Percentiles rank a stretch among this genome's conserved stretches.
Conservation (phyloP, 208 protist species). For the Blechomonas ayalai region DNA sequence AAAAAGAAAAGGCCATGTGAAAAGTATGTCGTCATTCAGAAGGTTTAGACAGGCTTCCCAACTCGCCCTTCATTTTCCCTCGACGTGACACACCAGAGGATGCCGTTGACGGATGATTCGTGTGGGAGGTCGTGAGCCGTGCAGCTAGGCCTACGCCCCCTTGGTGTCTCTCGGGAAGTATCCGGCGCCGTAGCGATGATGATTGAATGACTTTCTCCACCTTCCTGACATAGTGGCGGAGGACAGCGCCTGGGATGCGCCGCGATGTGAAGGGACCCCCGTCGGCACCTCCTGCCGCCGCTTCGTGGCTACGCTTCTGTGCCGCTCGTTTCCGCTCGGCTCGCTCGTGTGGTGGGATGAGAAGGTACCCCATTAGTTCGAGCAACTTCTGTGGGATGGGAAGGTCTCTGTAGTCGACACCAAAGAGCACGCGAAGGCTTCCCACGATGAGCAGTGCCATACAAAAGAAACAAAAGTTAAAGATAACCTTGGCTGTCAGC, state of each 20-base stretch:
- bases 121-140: no score
- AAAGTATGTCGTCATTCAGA: no score
- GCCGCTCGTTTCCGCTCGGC: neutral
- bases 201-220: constrained; percentile 10
- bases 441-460: constrained; percentile 21
- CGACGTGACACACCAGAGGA: neutral
- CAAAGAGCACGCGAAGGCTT: constrained; percentile 32
- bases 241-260: constrained; percentile 11
- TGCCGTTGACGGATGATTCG: neutral
- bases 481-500: constrained; percentile 21
- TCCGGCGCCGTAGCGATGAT: neutral
- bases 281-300: neutral
- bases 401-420: constrained; percentile 30
- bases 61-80: neutral
- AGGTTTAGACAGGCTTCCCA: no score
- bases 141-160: no score
- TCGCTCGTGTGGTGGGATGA: constrained; percentile 23
- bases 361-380: constrained; percentile 21
- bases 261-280: neutral
- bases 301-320: neutral
- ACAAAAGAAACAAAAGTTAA: constrained; percentile 37
- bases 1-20: constrained; percentile 11
- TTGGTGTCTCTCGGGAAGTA: constrained; percentile 4
- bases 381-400: constrained; percentile 31
- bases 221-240: constrained; percentile 20